phyloP scores from a whole-genome alignment of 1,284 basidiomycete genomes.

The Ceratobasidium sp. region DNA sequence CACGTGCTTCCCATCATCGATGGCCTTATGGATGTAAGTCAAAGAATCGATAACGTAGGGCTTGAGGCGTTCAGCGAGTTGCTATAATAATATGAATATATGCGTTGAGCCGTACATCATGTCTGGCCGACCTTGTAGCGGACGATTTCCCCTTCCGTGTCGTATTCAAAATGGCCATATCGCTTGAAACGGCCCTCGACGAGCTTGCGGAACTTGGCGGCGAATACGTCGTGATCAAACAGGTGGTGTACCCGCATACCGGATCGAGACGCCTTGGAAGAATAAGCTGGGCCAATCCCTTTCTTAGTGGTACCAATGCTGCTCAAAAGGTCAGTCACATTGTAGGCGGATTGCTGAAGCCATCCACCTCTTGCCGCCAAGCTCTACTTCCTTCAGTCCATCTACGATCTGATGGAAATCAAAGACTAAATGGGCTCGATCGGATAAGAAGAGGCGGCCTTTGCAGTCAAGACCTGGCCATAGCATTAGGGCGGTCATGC shows the following conservation, averaged over 20 bases:
- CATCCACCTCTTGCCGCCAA: conserved; percentile 82
- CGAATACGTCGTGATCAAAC: conserved; percentile 88
- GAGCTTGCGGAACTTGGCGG: conserved; percentile 90
- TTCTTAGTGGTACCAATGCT: conserved; percentile 98
- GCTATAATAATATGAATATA: conserved; percentile 52
- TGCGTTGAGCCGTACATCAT: background rate
- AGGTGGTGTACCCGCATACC: conserved; percentile 96
- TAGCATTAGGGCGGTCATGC: background rate
- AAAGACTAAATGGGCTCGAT: conserved; percentile 96
- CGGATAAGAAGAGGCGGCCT: conserved; percentile 88
- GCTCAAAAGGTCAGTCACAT: background rate
- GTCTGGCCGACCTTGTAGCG: conserved; percentile 76
- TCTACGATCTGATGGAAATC: conserved; percentile 99
- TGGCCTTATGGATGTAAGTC: conserved; percentile 81
- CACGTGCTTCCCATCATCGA: conserved; percentile 74
- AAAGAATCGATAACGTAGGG: conserved; percentile 92
- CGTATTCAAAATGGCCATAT: conserved; percentile 98
- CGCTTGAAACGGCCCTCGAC: conserved; percentile 98
- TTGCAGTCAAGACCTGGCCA: conserved; percentile 81
- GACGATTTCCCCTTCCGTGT: conserved; percentile 94
- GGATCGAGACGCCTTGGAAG: conserved; percentile 94
- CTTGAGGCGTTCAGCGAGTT: conserved; percentile 81
- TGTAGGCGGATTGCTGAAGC: background rate
- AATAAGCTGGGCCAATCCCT: conserved; percentile 98
- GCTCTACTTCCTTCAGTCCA: conserved; percentile 96